Conservation (phyloP, 768 basidiomycete species). For the Pulveroboletus sp. region DNA sequence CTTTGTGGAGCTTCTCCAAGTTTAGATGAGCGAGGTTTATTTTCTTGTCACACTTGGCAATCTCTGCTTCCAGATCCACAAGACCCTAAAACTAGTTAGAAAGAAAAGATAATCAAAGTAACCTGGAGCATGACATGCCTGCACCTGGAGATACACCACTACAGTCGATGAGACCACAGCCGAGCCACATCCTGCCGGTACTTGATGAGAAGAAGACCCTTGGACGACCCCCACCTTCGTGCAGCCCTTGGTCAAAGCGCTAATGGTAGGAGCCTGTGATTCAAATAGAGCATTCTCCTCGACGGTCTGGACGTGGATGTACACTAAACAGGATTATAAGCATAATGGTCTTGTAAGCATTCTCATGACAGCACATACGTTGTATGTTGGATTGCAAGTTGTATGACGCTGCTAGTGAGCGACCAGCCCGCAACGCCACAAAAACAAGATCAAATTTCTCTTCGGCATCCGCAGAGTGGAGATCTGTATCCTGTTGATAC, state of each 20-base stretch:
- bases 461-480: constrained; percentile 68
- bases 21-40: constrained; percentile 64
- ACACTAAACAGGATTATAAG: constrained; percentile 40
- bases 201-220: constrained; percentile 51
- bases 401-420: constrained; percentile 62
- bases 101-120: background rate
- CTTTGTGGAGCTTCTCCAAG: constrained; percentile 72
- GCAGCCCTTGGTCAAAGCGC: constrained; percentile 83
- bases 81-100: constrained; percentile 56
- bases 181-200: constrained; percentile 81
- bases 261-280: constrained; percentile 69
- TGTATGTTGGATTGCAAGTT: constrained; percentile 75
- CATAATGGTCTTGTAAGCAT: background rate
- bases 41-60: constrained; percentile 89
- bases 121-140: constrained; percentile 43
- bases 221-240: constrained; percentile 68
- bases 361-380: constrained; percentile 1
- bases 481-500: constrained; percentile 47
- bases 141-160: constrained; percentile 78
- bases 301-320: constrained; percentile 64
- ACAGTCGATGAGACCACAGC: constrained; percentile 71
- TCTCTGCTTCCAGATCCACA: constrained; percentile 84
- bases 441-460: constrained; percentile 85
- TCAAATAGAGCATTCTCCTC: constrained; percentile 63
- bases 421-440: constrained; percentile 60